Conservation (phyloP, 345 rosid species). For the Gossypium rotundifolium region DNA sequence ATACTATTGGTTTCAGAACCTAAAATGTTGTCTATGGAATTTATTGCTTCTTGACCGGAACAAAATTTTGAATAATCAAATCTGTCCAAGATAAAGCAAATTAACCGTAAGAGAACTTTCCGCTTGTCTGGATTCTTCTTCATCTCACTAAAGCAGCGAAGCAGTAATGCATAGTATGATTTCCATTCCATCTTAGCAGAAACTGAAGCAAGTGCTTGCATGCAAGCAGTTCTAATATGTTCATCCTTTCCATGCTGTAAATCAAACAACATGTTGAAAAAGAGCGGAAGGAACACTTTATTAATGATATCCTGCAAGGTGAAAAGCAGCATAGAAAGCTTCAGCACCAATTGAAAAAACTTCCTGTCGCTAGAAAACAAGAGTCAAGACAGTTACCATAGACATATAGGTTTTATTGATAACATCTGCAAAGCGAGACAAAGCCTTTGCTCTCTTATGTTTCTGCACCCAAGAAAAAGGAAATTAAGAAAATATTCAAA, state of each 20-base stretch:
- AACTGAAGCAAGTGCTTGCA: conserved; percentile 70
- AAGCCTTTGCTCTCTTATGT: conserved; percentile 72
- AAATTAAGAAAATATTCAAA: not conserved
- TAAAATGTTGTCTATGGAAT: conserved; percentile 6
- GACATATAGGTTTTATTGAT: conserved; percentile 40
- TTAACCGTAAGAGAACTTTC: conserved; percentile 56
- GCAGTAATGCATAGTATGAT: conserved; percentile 58
- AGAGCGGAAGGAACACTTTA: conserved; percentile 70
- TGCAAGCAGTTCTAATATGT: conserved; percentile 58
- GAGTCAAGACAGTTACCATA: conserved; percentile 35
- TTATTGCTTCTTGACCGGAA: conserved; percentile 31
- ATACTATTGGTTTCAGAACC: conserved; percentile 13
- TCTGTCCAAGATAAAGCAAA: conserved; percentile 69
- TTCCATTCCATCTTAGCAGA: conserved; percentile 74
- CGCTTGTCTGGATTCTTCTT: conserved; percentile 49
- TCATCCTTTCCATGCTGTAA: conserved; percentile 65
- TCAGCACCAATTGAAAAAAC: conserved; percentile 1
- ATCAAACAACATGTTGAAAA: conserved; percentile 76
- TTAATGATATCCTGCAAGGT: conserved; percentile 57
- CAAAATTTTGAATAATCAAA: conserved; percentile 51
- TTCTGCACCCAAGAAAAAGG: conserved; percentile 38
- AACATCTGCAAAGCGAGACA: conserved; percentile 52
- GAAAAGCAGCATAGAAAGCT: conserved; percentile 6
- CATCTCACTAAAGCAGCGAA: conserved; percentile 71
- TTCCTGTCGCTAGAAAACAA: not conserved